phyloP scores from a whole-genome alignment of 768 basidiomycete species.

The Collybia nuda region DNA sequence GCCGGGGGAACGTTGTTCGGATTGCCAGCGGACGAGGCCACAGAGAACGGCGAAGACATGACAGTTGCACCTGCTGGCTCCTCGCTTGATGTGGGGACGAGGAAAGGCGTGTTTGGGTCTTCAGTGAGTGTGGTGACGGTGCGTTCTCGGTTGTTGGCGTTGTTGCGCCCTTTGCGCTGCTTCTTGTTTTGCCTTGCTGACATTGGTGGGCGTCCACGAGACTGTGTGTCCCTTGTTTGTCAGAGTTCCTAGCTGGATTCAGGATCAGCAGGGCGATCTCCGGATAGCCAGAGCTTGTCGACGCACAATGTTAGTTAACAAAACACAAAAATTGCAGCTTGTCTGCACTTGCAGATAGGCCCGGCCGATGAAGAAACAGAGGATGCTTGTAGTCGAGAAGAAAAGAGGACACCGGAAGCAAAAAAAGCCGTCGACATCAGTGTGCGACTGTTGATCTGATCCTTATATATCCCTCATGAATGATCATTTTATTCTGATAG shows the following conservation, averaged over 20 bases:
- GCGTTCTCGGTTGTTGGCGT: constrained; percentile 57
- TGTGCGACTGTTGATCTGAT: constrained; percentile 18
- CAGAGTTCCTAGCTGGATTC: constrained; percentile 12
- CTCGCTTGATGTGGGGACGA: constrained; percentile 52
- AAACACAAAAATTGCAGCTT: background rate
- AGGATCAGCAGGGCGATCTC: constrained; percentile 18
- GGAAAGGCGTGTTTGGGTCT: constrained; percentile 53
- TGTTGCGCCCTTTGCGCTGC: constrained; percentile 52
- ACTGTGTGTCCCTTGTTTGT: constrained; percentile 18
- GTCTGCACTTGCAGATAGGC: background rate
- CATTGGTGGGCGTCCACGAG: constrained; percentile 31
- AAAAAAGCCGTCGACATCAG: constrained; percentile 5
- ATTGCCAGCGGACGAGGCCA: constrained; percentile 29
- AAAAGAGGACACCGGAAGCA: constrained; percentile 11
- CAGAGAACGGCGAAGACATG: constrained; percentile 38
- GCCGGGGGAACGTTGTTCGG: constrained; percentile 24
- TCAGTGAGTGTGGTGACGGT: constrained; percentile 69
- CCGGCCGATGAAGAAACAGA: background rate
- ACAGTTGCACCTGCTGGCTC: constrained; percentile 37
- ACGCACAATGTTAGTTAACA: constrained; percentile 3
- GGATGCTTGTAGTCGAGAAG: constrained; percentile 6
- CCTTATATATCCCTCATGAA: constrained; percentile 12
- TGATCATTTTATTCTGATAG: constrained; percentile 2
- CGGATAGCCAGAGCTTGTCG: constrained; percentile 4
- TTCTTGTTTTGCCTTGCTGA: constrained; percentile 67